Evolutionary conservation across 2,329 filamentous ascomycete genomes (phyloP).

Genomic region (Ambrosiella cleistominuta): DNA sequence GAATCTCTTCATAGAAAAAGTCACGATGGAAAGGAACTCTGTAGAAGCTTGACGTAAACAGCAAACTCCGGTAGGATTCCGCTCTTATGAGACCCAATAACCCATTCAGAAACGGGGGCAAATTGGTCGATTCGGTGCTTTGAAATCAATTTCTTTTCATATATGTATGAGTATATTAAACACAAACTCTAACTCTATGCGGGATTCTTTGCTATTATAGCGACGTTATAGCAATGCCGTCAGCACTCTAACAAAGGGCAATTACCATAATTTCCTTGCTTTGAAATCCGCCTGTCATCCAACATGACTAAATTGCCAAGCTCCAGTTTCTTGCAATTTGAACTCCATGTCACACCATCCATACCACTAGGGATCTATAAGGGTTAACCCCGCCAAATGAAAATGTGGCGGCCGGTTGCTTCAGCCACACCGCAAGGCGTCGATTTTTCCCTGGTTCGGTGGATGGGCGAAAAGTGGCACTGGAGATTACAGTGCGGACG

Average conservation of each 20-base stretch:
- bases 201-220: neutral
- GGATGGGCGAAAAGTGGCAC: slow-evolving; percentile 1
- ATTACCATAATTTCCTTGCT: neutral
- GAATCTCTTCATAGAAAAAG: neutral
- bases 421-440: slow-evolving; percentile 7
- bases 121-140: neutral
- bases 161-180: too few species aligned
- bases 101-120: neutral
- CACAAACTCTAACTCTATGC: neutral
- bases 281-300: neutral
- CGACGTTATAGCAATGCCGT: neutral
- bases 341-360: neutral
- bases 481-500: neutral
- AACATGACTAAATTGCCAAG: neutral
- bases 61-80: neutral
- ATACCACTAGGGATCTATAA: neutral
- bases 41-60: neutral
- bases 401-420: slow-evolving; percentile 6
- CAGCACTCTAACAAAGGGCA: neutral
- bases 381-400: slow-evolving; percentile 1
- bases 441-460: slow-evolving; percentile 2
- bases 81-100: neutral
- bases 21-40: neutral
- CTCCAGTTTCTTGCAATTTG: neutral
- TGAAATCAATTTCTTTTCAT: neutral